phyloP scores from a whole-genome alignment of 169 alveolate genomes.

The Babesia bovis region DNA sequence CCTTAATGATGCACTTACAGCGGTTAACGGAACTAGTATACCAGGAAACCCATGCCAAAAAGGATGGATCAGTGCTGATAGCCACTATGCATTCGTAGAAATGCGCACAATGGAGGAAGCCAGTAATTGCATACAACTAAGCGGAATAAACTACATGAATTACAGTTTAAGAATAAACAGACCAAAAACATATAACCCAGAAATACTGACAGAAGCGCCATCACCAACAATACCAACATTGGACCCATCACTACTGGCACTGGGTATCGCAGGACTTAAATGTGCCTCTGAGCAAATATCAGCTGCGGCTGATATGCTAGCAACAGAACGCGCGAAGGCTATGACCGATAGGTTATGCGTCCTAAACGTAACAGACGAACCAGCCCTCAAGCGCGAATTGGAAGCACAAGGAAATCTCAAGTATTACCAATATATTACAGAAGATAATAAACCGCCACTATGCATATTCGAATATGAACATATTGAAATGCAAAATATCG shows the following conservation, averaged over 20 bases:
- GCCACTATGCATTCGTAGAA: slow-evolving; percentile 94
- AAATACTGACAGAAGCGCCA: slow-evolving; percentile 57
- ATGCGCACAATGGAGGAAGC: slow-evolving; percentile 94
- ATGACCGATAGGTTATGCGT: slow-evolving; percentile 62
- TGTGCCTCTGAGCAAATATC: slow-evolving; percentile 61
- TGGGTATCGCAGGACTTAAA: slow-evolving; percentile 61
- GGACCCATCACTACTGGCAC: slow-evolving; percentile 67
- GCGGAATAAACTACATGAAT: slow-evolving; percentile 71
- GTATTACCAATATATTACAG: slow-evolving; percentile 21
- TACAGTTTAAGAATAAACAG: slow-evolving; percentile 42
- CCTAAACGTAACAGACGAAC: slow-evolving; percentile 36
- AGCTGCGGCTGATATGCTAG: slow-evolving; percentile 62
- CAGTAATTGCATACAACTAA: slow-evolving; percentile 78
- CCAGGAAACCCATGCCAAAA: slow-evolving; percentile 83
- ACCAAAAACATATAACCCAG: slow-evolving; percentile 60
- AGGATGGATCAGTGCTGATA: slow-evolving; percentile 93
- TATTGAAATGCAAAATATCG: slow-evolving; percentile 52
- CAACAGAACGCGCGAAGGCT: slow-evolving; percentile 58
- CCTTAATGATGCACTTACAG: slow-evolving; percentile 76
- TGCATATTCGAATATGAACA: slow-evolving; percentile 61
- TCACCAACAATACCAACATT: slow-evolving; percentile 66
- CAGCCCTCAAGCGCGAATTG: slow-evolving; percentile 12
- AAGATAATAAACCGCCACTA: slow-evolving; percentile 9
- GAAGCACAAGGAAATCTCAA: slow-evolving; percentile 32
- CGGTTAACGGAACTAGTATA: slow-evolving; percentile 74